Evolutionary conservation across 2,329 filamentous ascomycete species (phyloP).

Genomic region (Aureobasidium sp.): DNA sequence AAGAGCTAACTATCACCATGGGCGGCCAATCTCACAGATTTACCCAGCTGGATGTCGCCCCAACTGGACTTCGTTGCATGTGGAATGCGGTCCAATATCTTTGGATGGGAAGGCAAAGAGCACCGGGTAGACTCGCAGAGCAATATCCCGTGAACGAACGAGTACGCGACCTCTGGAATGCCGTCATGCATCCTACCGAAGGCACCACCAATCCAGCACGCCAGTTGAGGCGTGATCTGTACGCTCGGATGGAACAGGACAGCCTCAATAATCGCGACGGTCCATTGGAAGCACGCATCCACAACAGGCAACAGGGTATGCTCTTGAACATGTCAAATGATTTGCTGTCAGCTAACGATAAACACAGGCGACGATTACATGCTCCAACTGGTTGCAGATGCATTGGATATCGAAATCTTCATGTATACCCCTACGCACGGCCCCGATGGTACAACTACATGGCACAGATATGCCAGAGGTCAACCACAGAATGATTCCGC

Average conservation of each 20-base stretch:
- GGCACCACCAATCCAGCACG: neutral
- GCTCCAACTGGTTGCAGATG: neutral
- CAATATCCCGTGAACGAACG: neutral
- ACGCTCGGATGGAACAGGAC: too few species aligned
- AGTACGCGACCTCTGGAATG: neutral
- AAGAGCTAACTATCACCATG: neutral
- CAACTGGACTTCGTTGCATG: neutral
- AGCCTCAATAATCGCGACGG: too few species aligned
- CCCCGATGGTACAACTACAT: neutral
- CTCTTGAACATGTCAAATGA: too few species aligned
- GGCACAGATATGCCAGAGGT: neutral
- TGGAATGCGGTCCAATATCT: neutral
- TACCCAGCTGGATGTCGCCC: neutral
- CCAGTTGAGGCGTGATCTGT: neutral
- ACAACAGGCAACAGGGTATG: too few species aligned
- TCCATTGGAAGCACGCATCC: too few species aligned
- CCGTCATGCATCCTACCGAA: neutral
- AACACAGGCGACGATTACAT: neutral
- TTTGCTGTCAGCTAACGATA: too few species aligned
- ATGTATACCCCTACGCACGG: neutral
- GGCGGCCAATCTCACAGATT: neutral
- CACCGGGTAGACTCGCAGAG: neutral
- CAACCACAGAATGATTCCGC: neutral
- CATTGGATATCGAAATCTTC: slow-evolving; percentile 6
- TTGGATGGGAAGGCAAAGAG: neutral